Percentiles rank a stretch among this genome's conserved stretches.
phyloP scores from a whole-genome alignment of 2,329 filamentous ascomycete genomes.

The Verticillium nonalfalfae region DNA sequence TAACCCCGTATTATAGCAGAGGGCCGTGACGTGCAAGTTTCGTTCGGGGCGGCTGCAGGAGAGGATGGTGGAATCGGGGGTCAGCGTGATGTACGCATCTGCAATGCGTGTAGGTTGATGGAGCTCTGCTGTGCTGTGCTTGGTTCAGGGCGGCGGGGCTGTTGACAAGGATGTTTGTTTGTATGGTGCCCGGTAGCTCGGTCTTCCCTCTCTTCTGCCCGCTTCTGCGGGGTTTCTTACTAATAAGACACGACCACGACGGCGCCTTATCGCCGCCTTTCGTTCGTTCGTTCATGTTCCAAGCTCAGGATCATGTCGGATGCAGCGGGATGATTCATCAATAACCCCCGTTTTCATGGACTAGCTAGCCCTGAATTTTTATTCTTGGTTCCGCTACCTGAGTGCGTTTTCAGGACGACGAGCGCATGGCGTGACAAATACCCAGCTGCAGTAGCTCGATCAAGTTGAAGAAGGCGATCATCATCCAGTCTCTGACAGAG shows the following conservation, averaged over 20 bases:
- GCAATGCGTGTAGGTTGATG: not conserved
- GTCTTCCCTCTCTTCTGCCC: not conserved
- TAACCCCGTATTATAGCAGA: slow-evolving; percentile 6
- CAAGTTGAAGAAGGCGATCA: too few relatives aligned
- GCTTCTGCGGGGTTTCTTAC: not conserved
- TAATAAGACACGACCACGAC: not conserved
- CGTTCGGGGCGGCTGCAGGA: not conserved
- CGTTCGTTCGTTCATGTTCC: not conserved
- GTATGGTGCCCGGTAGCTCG: not conserved
- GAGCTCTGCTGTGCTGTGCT: not conserved
- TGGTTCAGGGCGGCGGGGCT: not conserved
- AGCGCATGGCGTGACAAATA: too few relatives aligned
- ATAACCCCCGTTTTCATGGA: not conserved
- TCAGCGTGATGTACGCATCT: not conserved
- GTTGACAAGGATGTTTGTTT: not conserved
- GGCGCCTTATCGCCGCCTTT: not conserved
- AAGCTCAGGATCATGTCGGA: not conserved
- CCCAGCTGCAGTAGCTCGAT: too few relatives aligned
- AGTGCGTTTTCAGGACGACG: not conserved
- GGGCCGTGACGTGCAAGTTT: not conserved
- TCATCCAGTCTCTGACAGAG: too few relatives aligned
- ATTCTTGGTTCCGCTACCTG: not conserved
- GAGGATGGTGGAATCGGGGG: slow-evolving; percentile 3
- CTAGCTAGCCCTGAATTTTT: not conserved
- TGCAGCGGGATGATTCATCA: slow-evolving; percentile 10